phyloP scores from a whole-genome alignment of 306 rosid genomes.

The Ormosia emarginata region DNA sequence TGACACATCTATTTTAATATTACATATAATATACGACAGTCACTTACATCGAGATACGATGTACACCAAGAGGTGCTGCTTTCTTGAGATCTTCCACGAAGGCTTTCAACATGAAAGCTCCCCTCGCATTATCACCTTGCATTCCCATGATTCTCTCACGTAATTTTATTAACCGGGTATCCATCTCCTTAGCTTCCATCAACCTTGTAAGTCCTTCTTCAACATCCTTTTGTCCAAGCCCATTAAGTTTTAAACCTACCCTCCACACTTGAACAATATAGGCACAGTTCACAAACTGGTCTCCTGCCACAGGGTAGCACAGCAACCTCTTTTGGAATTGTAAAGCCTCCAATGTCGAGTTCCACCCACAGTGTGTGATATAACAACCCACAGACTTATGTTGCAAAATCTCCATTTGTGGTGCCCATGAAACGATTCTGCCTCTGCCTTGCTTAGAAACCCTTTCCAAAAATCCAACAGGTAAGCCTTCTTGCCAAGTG shows the following conservation, averaged over 20 bases:
- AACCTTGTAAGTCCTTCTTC: slow-evolving; percentile 57
- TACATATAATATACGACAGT: too few species aligned
- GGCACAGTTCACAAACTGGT: slow-evolving; percentile 70
- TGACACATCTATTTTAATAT: too few species aligned
- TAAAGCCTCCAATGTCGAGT: slow-evolving; percentile 81
- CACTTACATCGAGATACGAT: too few species aligned
- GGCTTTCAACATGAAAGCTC: slow-evolving; percentile 27
- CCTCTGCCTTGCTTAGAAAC: slow-evolving; percentile 51
- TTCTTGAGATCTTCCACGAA: slow-evolving; percentile 38
- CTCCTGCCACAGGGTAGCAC: slow-evolving; percentile 84
- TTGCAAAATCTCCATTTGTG: slow-evolving; percentile 57
- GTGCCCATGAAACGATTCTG: slow-evolving; percentile 81
- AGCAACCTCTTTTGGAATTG: slow-evolving; percentile 54
- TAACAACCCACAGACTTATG: slow-evolving; percentile 65
- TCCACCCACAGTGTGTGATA: slow-evolving; percentile 96
- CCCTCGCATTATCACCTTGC: slow-evolving; percentile 21
- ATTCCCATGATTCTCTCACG: slow-evolving; percentile 42
- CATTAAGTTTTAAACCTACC: slow-evolving; percentile 57
- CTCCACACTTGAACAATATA: slow-evolving; percentile 69
- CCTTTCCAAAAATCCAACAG: slow-evolving; percentile 47
- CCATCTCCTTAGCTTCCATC: slow-evolving; percentile 57
- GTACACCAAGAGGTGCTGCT: background rate
- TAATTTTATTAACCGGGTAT: slow-evolving; percentile 31
- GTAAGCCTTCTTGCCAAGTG: slow-evolving; percentile 61
- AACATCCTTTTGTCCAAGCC: slow-evolving; percentile 53